Percentiles rank a stretch among this genome's conserved stretches.
phyloP scores from a whole-genome alignment of 345 rosid genomes.

The Salix arbutifolia region DNA sequence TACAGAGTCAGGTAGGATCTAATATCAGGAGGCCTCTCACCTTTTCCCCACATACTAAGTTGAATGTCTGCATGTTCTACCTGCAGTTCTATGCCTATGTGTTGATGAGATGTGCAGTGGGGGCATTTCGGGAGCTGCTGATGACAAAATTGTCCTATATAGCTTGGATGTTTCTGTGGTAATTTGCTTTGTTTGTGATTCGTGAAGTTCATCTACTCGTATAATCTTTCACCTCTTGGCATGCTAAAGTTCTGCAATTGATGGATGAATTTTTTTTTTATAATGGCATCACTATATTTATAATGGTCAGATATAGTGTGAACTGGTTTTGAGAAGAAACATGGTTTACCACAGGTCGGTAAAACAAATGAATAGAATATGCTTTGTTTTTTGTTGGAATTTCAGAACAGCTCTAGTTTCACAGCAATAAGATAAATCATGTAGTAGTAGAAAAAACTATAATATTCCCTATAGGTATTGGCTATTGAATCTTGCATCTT shows the following conservation, averaged over 20 bases:
- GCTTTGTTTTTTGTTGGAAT: not conserved
- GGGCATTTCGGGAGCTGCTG: slow-evolving; percentile 90
- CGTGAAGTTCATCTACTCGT: not conserved
- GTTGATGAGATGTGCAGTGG: slow-evolving; percentile 65
- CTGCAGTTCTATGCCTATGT: slow-evolving; percentile 65
- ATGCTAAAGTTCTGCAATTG: not conserved
- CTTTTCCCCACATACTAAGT: slow-evolving; percentile 4
- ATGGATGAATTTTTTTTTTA: not conserved
- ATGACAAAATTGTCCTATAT: slow-evolving; percentile 59
- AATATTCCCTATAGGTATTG: not conserved
- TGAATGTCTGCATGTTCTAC: slow-evolving; percentile 17
- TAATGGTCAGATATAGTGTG: not conserved
- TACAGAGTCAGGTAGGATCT: slow-evolving; percentile 73
- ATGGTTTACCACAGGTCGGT: slow-evolving; percentile 55
- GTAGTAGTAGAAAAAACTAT: not conserved
- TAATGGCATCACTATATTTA: not conserved
- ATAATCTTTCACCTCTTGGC: not conserved
- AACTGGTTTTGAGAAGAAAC: not conserved
- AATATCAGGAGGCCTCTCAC: not conserved
- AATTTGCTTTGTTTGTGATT: slow-evolving; percentile 9
- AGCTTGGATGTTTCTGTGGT: slow-evolving; percentile 66
- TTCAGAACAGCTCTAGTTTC: not conserved
- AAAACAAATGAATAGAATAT: not conserved
- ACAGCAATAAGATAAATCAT: not conserved
- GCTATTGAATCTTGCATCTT: too few species aligned